These are phyloP conservation scores for Penicillium sp. DNA, from an alignment of 2,329 filamentous ascomycete genomes.

Conservation along the genomic window DNA sequence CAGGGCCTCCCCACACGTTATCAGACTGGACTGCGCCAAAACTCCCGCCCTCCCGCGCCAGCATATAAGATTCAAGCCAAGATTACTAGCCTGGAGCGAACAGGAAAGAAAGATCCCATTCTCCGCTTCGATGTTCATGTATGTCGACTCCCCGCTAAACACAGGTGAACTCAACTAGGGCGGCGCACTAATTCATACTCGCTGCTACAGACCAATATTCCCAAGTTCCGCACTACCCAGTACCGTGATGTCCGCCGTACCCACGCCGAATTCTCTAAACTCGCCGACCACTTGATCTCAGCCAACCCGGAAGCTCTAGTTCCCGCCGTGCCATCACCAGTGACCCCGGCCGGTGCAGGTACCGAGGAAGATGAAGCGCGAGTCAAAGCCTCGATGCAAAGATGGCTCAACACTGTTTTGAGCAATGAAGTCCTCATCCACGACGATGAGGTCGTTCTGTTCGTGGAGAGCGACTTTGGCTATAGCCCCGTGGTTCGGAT, in stretches of 20 bases:
- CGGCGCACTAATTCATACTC: constrained; percentile 2
- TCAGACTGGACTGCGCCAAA: constrained; percentile 42
- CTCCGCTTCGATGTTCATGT: constrained; percentile 96
- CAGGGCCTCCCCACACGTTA: constrained; percentile 49
- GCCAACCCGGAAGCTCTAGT: constrained; percentile 97
- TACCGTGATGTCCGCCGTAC: constrained; percentile 95
- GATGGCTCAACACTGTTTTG: constrained; percentile 94
- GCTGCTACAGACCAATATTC: constrained; percentile 81
- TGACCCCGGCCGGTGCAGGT: constrained; percentile 89
- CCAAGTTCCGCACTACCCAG: constrained; percentile 94
- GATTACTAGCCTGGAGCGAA: constrained; percentile 88
- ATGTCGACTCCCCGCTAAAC: constrained; percentile 41
- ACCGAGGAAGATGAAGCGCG: constrained; percentile 93
- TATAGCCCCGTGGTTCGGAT: constrained; percentile 94
- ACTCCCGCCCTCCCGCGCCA: constrained; percentile 55
- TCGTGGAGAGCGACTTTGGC: constrained; percentile 98
- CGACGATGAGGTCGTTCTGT: constrained; percentile 96
- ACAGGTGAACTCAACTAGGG: constrained; percentile 1
- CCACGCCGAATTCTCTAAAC: constrained; percentile 93
- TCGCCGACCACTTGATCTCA: constrained; percentile 93
- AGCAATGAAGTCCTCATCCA: constrained; percentile 88
- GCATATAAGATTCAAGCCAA: constrained; percentile 89
- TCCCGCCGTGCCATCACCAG: constrained; percentile 88
- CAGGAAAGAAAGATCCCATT: constrained; percentile 93
- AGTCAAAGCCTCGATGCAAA: constrained; percentile 85